A percentile compares a stretch with the other conserved stretches of the same genome.
Evolutionary conservation across 2,329 filamentous ascomycete genomes (phyloP).

Genomic region (Hypoxylon sp.): DNA sequence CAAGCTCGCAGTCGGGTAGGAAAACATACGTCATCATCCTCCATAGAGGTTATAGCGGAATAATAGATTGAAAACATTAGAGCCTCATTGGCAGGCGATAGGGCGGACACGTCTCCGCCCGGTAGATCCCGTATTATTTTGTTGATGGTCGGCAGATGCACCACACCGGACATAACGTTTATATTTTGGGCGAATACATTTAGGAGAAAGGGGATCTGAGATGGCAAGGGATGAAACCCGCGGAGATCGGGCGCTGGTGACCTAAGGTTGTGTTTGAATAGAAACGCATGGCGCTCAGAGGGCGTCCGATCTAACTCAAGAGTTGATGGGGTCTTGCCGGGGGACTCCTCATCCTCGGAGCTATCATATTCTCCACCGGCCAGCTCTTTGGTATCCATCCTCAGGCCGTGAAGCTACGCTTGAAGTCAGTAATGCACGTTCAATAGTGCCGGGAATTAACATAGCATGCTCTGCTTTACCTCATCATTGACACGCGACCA

Average conservation of each 20-base stretch:
- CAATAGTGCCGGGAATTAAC: not conserved
- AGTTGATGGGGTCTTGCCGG: slow-evolving; percentile 53
- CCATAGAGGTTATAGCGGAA: slow-evolving; percentile 69
- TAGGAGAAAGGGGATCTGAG: slow-evolving; percentile 68
- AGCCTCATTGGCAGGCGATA: slow-evolving; percentile 65
- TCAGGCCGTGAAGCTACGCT: slow-evolving; percentile 61
- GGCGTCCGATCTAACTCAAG: slow-evolving; percentile 61
- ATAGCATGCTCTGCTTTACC: slow-evolving; percentile 54
- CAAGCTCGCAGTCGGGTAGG: not conserved
- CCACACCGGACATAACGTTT: slow-evolving; percentile 51
- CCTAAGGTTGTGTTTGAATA: slow-evolving; percentile 64
- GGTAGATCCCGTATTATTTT: slow-evolving; percentile 58
- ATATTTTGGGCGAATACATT: slow-evolving; percentile 53
- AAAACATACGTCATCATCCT: slow-evolving; percentile 67
- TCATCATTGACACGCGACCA: slow-evolving; percentile 71
- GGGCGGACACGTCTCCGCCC: slow-evolving; percentile 49
- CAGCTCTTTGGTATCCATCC: slow-evolving; percentile 58
- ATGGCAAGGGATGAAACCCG: slow-evolving; percentile 66
- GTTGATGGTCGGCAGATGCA: slow-evolving; percentile 63
- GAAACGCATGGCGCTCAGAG: slow-evolving; percentile 64
- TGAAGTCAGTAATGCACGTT: slow-evolving; percentile 42
- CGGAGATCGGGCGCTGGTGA: slow-evolving; percentile 53
- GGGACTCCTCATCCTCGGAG: slow-evolving; percentile 58
- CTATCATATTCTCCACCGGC: slow-evolving; percentile 55
- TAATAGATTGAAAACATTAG: slow-evolving; percentile 72